Evolutionary conservation across 2,329 filamentous ascomycete species (phyloP), one percentile per base, ranked within the genome.

Genomic region (Scortechinia acanthostroma): DNA sequence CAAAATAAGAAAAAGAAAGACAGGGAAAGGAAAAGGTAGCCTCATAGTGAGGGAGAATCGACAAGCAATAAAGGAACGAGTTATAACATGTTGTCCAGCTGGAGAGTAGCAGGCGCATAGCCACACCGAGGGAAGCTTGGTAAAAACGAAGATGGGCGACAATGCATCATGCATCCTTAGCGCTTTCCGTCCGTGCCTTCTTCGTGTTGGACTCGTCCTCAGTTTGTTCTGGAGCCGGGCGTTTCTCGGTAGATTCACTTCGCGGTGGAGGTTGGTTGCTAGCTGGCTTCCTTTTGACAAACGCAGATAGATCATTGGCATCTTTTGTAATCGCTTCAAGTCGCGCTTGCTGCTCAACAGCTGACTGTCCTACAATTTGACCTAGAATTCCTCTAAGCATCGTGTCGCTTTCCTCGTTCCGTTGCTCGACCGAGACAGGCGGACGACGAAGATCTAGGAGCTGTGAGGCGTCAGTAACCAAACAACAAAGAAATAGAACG

Each of bases 301-400:
- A 60, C 1, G 73, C 68, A 15, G 69, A 75, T 4, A 84, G 62
- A 55, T 84, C 79, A 42, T 74, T 83, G 4, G 79, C 79, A 14
- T 60, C 62, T 51, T 71, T 70, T 2, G 71, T 72, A 10, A 70
- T 76, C 49, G 78, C 70, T 19, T 74, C 70, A 20, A 82, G 61
- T 43, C 68, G 65, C 16, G 70, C 69, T 49, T 72, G 68, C 53
- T 78, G 71, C 42, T 74, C 69, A 2, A 63, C 65, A 22, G 71
- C 61, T 3, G 76, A 69, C 44, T 76, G 71, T 17, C 76, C 76
- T 3, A 81, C 61, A 30, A 82, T 67, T 40, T 73, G 70, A 25
- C 76, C 76, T 4, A 83, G 60, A n/a, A 83, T 64, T 21, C 77
- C 76, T 45, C 70, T 68, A 22, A 81, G 61, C 42, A 75, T 65